Evolutionary conservation across 2,329 filamentous ascomycete genomes (phyloP), one percentile per base, ranked within the genome.

Genomic region (Scedosporium dehoogii): DNA sequence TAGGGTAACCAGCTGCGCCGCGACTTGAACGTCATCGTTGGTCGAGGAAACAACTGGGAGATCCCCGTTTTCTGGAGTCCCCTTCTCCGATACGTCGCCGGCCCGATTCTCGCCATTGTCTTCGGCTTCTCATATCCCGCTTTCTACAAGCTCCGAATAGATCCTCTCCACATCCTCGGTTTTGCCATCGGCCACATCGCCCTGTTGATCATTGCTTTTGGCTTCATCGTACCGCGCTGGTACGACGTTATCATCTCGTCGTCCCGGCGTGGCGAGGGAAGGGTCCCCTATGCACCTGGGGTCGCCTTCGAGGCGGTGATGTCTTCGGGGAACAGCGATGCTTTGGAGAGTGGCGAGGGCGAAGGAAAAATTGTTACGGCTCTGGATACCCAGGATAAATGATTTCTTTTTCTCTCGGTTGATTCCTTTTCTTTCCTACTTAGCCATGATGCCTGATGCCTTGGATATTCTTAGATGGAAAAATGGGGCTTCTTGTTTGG

Each of bases 1-100:
- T 60, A 83, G 80, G 81, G 81, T 58, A 80, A 84, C 65, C 82
- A 84, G 73, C 75, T 85, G 21, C 75, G 78, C 41, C 76, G 76
- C 27, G 82, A 85, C 66, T 76, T 85, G 25, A 85, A 85, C 64
- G 67, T 77, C 3, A 78, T 83, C 33, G 77, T 85, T 23, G 81
- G 79, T 7, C 73, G 72, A 3, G 81, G 80, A 59, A 79, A 78
- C 44, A 85, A 85, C 70, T 85, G 81, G 82, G 76, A 70, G 3
- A 82, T 85, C 25, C 81, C 82, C 0, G 63, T 60, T 1, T 80
- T 83, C 68, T 80, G 81, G 72, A 77, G 78, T 0, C 69, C 78
- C 1, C 71, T 85, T 0, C 70, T 82, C 0, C 79, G 80, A 21
- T 83, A 81, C 64, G 67, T 82, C 42, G 76, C 77, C 14, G 79